A percentile compares a stretch with the other conserved stretches of the same genome.
Conservation (phyloP, 495 filamentous ascomycete species). For the Cenococcum geophilum region DNA sequence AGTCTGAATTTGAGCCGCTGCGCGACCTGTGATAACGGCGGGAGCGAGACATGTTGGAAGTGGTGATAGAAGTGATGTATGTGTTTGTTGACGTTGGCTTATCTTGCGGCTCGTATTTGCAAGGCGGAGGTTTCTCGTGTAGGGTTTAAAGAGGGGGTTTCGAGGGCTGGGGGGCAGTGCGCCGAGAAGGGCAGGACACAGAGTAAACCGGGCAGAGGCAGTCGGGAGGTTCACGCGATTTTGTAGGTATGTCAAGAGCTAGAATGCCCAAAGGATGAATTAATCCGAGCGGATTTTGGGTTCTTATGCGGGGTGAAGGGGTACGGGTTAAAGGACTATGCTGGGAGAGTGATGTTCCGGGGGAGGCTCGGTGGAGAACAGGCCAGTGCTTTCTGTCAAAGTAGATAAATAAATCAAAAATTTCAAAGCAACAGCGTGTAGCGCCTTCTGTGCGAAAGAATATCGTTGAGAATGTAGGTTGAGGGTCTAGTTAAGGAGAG, state of each 20-base stretch:
- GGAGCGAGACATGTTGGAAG: slow-evolving; percentile 25
- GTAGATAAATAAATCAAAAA: not conserved
- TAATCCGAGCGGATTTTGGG: too few species aligned
- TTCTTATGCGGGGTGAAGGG: too few species aligned
- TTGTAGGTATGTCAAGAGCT: too few species aligned
- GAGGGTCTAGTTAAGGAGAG: not conserved
- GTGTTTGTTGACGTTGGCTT: not conserved
- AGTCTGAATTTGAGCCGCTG: slow-evolving; percentile 35
- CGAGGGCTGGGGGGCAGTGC: not conserved
- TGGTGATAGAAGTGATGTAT: not conserved
- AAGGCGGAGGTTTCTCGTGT: not conserved
- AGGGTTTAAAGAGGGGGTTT: not conserved
- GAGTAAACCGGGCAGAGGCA: too few species aligned
- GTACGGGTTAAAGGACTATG: too few species aligned
- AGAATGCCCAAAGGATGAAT: too few species aligned
- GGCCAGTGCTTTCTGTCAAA: not conserved
- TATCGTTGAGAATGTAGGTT: not conserved
- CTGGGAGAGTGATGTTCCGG: too few species aligned
- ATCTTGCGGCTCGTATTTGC: not conserved
- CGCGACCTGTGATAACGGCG: slow-evolving; percentile 28
- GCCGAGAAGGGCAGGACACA: too few species aligned
- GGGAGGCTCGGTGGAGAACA: not conserved
- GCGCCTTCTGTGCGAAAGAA: not conserved
- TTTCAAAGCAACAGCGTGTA: not conserved
- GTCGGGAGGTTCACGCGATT: too few species aligned